These are phyloP conservation scores for Linum usitatissimum DNA, from an alignment of 345 rosid genomes.

Conservation along the genomic window DNA sequence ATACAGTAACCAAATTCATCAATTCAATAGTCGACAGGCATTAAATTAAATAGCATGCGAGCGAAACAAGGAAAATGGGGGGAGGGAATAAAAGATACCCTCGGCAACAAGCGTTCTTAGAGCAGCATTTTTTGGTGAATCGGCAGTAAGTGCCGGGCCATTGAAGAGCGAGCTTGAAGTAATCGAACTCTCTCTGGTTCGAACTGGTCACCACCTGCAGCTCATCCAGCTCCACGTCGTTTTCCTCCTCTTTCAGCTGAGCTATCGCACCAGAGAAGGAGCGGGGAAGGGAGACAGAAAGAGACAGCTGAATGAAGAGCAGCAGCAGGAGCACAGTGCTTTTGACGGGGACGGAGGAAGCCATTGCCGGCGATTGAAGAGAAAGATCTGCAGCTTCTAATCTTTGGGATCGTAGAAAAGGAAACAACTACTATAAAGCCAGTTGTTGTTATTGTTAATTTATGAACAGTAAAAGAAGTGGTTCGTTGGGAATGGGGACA, in stretches of 20 bases:
- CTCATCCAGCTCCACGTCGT: background rate
- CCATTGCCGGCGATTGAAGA: too few species aligned
- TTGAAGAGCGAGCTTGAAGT: conserved; percentile 65
- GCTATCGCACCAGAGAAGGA: background rate
- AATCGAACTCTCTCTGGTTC: conserved; percentile 74
- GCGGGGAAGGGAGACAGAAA: conserved; percentile 3
- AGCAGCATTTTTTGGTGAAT: conserved; percentile 67
- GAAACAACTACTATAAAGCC: too few species aligned
- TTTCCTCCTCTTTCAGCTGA: background rate
- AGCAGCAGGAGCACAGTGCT: too few species aligned
- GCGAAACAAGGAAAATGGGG: background rate
- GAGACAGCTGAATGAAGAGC: background rate
- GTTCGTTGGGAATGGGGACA: too few species aligned
- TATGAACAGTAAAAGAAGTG: too few species aligned
- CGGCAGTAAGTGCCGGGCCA: conserved; percentile 87
- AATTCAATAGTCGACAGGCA: background rate
- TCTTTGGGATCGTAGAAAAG: too few species aligned
- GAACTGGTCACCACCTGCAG: background rate
- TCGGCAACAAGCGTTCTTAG: conserved; percentile 78
- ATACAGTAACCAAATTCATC: background rate
- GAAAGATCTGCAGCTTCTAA: too few species aligned
- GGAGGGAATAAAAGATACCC: conserved; percentile 26
- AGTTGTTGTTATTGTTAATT: too few species aligned
- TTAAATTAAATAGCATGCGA: background rate
- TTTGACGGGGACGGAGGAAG: too few species aligned